Conservation (phyloP, 495 filamentous ascomycete genomes). For the Chaetomium cochliodes region DNA sequence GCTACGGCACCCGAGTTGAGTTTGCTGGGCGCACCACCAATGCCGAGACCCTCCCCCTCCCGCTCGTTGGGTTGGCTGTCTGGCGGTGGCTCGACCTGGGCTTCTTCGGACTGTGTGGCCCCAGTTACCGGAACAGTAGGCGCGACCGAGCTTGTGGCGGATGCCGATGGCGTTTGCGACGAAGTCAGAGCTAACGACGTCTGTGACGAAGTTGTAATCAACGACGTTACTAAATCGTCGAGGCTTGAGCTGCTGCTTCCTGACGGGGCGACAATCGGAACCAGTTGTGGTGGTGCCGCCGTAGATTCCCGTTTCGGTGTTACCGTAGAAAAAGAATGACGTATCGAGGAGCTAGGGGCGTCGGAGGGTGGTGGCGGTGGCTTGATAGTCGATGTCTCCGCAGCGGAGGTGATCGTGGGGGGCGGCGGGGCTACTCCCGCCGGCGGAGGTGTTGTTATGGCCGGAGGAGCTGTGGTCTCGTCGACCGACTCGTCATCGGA, state of each 20-base stretch:
- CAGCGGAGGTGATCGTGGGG: background rate
- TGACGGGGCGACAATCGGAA: background rate
- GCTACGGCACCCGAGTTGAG: conserved; percentile 17
- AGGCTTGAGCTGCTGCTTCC: background rate
- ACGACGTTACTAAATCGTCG: conserved; percentile 1
- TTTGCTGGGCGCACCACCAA: background rate
- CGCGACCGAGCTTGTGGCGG: background rate
- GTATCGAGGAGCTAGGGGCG: background rate
- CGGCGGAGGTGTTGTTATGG: background rate
- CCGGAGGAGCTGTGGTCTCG: conserved; percentile 5
- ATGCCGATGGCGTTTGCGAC: background rate
- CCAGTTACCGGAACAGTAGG: conserved; percentile 11
- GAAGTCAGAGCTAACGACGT: no score
- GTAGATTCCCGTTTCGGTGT: background rate
- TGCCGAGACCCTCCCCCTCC: background rate
- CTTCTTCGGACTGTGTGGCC: background rate
- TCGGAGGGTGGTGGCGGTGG: background rate
- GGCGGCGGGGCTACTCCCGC: background rate
- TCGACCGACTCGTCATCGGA: background rate
- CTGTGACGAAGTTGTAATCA: background rate
- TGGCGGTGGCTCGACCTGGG: background rate
- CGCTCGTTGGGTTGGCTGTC: background rate
- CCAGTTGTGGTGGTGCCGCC: background rate
- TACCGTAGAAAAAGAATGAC: background rate
- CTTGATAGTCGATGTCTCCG: background rate